These are phyloP conservation scores for Lunasporangiospora selenospora DNA, from an alignment of 192 early-diverging fungal species.

Conservation along the genomic window DNA sequence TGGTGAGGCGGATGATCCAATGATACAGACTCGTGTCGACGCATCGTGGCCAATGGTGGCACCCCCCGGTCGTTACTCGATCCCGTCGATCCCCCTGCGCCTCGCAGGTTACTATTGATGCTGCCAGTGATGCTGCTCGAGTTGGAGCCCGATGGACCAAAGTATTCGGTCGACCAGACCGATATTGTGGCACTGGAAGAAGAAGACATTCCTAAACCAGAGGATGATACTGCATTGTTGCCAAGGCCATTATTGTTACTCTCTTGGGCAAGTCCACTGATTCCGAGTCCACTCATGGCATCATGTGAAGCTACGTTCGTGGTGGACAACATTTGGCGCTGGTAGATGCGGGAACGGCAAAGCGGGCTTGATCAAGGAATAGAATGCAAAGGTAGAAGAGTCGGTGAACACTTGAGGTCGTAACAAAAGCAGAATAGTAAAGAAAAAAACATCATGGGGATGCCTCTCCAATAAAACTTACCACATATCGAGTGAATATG, in stretches of 20 bases:
- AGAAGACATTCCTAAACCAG: constrained; percentile 4
- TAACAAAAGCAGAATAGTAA: background rate
- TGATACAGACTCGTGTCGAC: background rate
- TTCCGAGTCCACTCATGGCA: constrained; percentile 5
- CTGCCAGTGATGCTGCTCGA: background rate
- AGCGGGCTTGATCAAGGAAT: constrained; percentile 18
- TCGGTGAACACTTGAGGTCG: background rate
- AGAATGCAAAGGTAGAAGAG: background rate
- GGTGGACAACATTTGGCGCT: constrained; percentile 29
- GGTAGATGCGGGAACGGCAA: constrained; percentile 38
- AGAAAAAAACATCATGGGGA: background rate
- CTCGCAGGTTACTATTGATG: background rate
- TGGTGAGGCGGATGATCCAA: background rate
- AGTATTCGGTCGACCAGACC: constrained; percentile 37
- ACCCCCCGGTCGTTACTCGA: background rate
- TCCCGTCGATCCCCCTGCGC: background rate
- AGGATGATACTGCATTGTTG: no score
- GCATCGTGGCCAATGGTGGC: background rate
- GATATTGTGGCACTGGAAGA: constrained; percentile 23
- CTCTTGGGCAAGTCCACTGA: constrained; percentile 15
- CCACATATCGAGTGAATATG: constrained; percentile 46
- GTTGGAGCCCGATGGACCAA: constrained; percentile 13
- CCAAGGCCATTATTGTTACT: constrained; percentile 1
- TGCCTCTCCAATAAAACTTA: background rate
- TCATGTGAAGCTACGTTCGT: constrained; percentile 1